Percentiles rank a stretch among this genome's conserved stretches.
These are phyloP conservation scores for Solanum virginianum DNA, from an alignment of 257 asterid genomes.

Conservation along the genomic window DNA sequence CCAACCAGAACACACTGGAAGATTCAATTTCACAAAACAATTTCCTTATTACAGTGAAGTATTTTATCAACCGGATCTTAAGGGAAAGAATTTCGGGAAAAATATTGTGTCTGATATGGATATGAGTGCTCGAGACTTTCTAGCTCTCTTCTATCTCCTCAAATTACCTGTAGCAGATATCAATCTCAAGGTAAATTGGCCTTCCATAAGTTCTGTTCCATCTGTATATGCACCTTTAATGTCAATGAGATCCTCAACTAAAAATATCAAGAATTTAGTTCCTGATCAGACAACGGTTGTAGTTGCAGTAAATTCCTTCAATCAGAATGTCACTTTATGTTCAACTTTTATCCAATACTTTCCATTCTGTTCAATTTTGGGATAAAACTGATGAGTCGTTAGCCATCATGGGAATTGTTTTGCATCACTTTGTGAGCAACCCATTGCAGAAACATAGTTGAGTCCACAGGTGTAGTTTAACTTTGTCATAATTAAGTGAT, in stretches of 20 bases:
- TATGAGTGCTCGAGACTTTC: slow-evolving; percentile 81
- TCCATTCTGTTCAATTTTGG: too few relatives aligned
- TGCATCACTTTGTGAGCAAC: too few relatives aligned
- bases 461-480: too few relatives aligned
- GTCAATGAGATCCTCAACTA: neutral
- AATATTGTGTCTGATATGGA: slow-evolving; percentile 75
- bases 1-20: neutral
- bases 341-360: too few relatives aligned
- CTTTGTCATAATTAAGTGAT: too few relatives aligned
- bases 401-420: too few relatives aligned
- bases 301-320: neutral
- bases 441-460: too few relatives aligned
- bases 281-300: neutral
- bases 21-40: too few relatives aligned
- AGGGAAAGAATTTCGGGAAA: slow-evolving; percentile 35
- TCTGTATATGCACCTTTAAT: neutral
- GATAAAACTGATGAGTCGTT: too few relatives aligned
- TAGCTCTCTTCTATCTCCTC: slow-evolving; percentile 32
- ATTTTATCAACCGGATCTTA: slow-evolving; percentile 33
- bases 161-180: neutral
- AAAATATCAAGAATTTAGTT: neutral
- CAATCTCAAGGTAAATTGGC: neutral
- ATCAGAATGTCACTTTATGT: neutral
- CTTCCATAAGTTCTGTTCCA: neutral
- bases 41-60: slow-evolving; percentile 26